Evolutionary conservation across 306 rosid species (phyloP), one percentile per base, ranked within the genome.

Genomic region (Inga leiocalycina): DNA sequence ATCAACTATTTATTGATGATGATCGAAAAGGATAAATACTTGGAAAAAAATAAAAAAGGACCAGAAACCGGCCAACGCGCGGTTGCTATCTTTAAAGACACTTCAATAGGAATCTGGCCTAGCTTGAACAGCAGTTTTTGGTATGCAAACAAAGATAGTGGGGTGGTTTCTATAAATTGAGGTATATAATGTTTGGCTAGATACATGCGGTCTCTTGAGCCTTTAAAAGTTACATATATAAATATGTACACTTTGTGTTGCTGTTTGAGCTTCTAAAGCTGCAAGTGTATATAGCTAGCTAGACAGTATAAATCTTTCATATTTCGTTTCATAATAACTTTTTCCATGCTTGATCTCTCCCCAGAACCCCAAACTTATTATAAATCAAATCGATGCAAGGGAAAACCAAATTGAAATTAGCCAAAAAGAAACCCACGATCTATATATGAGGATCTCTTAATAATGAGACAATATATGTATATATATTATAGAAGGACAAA

Each of bases 251-350:
- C 43, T 65, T 10, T 65, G 19, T 75, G 17, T 52, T 35, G 61
- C 43, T 73, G 37, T 71, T 48, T 75, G 48, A 34, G 67, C 66
- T 75, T 20, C 35, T 19, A 75, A 54, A 35, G 51, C 79, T 75
- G 51, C 69, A 56, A 17, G 43, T 39, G 4, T 39, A 49, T 2
- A 61, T 74, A 75, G 48, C 14, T 48, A 75, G 27, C 37, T 4
- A 27, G 15, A 2, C 8, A 16, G 3, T 52, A 52, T 52, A 51
- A 49, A 59, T 59, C 66, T 59, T 22, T 22, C 66, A 74, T 74
- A 45, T 16, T 74, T 51, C 65, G 17, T 20, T 10, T 75, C 20
- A 54, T 75, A 8, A 35, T 54, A 45, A 35, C 34, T 27, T 59
- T 22, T 59, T 8, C 66, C 34, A 22, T 19, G 10, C 70, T 30